Percentiles rank a stretch among this genome's conserved stretches.
Conservation (phyloP, 2,329 filamentous ascomycete species). For the Bipolaris sorokiniana region DNA sequence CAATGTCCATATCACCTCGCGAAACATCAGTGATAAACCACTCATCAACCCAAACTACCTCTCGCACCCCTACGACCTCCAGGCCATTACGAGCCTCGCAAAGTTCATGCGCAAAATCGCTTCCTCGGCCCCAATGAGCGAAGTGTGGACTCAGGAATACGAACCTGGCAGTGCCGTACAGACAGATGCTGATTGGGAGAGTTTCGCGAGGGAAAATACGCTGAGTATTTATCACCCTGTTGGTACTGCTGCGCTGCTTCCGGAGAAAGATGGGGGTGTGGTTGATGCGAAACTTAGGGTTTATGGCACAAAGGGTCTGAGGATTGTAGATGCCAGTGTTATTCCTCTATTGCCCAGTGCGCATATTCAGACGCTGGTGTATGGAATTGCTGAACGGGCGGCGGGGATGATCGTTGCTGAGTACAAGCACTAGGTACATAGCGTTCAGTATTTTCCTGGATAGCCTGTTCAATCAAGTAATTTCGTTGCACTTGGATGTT, state of each 20-base stretch:
- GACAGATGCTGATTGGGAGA: slow-evolving; percentile 36
- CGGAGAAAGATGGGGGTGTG: slow-evolving; percentile 33
- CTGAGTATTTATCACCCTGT: slow-evolving; percentile 43
- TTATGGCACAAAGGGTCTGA: slow-evolving; percentile 28
- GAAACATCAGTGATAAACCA: slow-evolving; percentile 30
- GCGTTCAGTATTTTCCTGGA: no score
- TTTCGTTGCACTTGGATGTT: no score
- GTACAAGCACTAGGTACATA: background rate
- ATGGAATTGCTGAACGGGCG: slow-evolving; percentile 39
- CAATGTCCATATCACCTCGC: slow-evolving; percentile 32
- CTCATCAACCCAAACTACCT: slow-evolving; percentile 42
- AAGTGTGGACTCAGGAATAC: slow-evolving; percentile 40
- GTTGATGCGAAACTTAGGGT: slow-evolving; percentile 30
- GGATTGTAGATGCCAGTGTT: slow-evolving; percentile 41
- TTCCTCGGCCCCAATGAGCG: slow-evolving; percentile 32
- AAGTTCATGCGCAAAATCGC: slow-evolving; percentile 40
- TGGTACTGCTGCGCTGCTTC: slow-evolving; percentile 45
- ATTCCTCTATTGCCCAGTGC: slow-evolving; percentile 35
- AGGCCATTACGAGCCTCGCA: slow-evolving; percentile 25
- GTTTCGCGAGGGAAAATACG: slow-evolving; percentile 24
- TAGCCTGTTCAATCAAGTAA: background rate
- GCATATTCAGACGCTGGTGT: slow-evolving; percentile 38
- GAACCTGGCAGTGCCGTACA: slow-evolving; percentile 35
- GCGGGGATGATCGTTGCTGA: slow-evolving; percentile 28
- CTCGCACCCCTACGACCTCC: slow-evolving; percentile 35